These are phyloP conservation scores for Amanita rubescens DNA, from an alignment of 768 basidiomycete species.

Conservation along the genomic window DNA sequence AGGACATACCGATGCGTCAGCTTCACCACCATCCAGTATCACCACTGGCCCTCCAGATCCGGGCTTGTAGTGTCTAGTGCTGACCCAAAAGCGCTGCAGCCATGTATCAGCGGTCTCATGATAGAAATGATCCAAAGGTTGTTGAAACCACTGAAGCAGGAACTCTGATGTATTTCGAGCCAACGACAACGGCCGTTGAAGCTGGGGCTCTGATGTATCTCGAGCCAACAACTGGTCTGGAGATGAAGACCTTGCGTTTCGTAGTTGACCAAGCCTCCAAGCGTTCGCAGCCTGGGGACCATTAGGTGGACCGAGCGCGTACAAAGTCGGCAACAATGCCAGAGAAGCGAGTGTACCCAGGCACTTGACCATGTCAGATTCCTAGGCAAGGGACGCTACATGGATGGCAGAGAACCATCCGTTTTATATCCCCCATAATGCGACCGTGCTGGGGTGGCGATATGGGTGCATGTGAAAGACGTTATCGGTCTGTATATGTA, in stretches of 20 bases:
- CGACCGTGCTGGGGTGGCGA: no score
- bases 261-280: constrained; percentile 41
- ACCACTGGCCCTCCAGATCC: constrained; percentile 75
- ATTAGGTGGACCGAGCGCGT: constrained; percentile 13
- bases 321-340: constrained; percentile 9
- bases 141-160: constrained; percentile 62
- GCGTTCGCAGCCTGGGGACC: constrained; percentile 61
- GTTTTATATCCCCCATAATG: no score
- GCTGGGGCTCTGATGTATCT: no score
- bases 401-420: not conserved
- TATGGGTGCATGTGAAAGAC: no score
- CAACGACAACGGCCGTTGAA: no score
- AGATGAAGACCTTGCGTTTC: constrained; percentile 12
- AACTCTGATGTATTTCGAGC: constrained; percentile 32
- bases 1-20: constrained; percentile 68
- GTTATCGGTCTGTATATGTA: no score
- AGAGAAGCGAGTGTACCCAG: not conserved
- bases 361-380: not conserved
- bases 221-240: no score
- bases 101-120: constrained; percentile 53
- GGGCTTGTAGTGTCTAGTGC: constrained; percentile 68
- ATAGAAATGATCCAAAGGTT: constrained; percentile 81
- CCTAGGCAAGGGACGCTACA: no score
- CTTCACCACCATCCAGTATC: constrained; percentile 91
- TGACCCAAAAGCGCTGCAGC: constrained; percentile 90